Percentiles rank a stretch among this genome's conserved stretches.
phyloP scores from a whole-genome alignment of 129 eudicot species.

The carrot (Daucus carota) region DH1_v3.0 NC_030389.2:41597001-41597500 shows the following conservation, averaged over 20 bases:
- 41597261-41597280: background rate
- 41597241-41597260: background rate
- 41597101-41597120: background rate
- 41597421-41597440: background rate
- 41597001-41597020: background rate
- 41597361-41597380: background rate
- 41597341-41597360: background rate
- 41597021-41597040: background rate
- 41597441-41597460: background rate
- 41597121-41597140: background rate
- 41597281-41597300: background rate
- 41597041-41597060: background rate
- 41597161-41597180: background rate
- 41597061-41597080: background rate
- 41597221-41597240: background rate
- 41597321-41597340: too few species aligned
- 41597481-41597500: slow-evolving; percentile 8
- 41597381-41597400: background rate
- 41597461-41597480: background rate
- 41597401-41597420: background rate
- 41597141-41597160: too few species aligned
- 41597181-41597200: background rate
- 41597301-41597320: background rate
- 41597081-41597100: background rate
- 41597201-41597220: background rate